Percentiles rank a stretch among this genome's conserved stretches.
These are phyloP conservation scores for Globisporangium heterothallicum DNA, from an alignment of 352 stramenopile species.

Conservation along the genomic window DNA sequence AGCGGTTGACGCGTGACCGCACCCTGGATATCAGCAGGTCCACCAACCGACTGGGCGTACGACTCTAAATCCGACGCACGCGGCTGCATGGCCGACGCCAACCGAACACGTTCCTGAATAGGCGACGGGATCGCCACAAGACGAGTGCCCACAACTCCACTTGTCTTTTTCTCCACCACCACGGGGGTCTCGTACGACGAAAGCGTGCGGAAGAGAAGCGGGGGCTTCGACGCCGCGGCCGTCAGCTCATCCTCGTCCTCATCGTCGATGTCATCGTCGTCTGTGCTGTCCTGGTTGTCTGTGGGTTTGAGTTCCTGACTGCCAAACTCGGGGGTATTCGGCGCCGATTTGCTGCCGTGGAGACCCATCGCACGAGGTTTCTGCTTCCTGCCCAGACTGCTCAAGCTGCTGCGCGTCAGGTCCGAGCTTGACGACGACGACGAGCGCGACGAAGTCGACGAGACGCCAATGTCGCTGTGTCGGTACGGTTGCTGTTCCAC, in stretches of 20 bases:
- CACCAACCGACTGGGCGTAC: slow-evolving; percentile 28
- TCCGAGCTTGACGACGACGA: neutral
- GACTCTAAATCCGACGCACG: slow-evolving; percentile 50
- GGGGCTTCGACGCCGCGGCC: slow-evolving; percentile 27
- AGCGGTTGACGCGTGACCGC: slow-evolving; percentile 25
- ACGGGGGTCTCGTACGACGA: slow-evolving; percentile 80
- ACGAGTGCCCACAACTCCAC: slow-evolving; percentile 11
- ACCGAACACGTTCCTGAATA: slow-evolving; percentile 62
- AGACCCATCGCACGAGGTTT: slow-evolving; percentile 8
- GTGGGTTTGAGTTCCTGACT: slow-evolving; percentile 15
- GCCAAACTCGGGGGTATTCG: slow-evolving; percentile 37
- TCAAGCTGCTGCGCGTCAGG: slow-evolving; percentile 18
- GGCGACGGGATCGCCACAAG: slow-evolving; percentile 42
- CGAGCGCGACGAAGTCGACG: neutral
- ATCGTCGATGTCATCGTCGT: slow-evolving; percentile 33
- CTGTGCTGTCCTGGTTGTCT: slow-evolving; percentile 31
- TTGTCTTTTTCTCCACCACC: slow-evolving; percentile 39
- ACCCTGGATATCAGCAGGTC: slow-evolving; percentile 12
- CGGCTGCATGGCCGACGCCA: slow-evolving; percentile 32
- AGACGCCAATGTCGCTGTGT: slow-evolving; percentile 18
- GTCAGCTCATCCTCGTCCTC: slow-evolving; percentile 20
- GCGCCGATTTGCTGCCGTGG: slow-evolving; percentile 36
- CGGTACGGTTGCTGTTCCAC: slow-evolving; percentile 9
- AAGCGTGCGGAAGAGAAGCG: slow-evolving; percentile 60
- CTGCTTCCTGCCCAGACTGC: slow-evolving; percentile 17